Evolutionary conservation across 2,329 filamentous ascomycete species (phyloP).

Genomic region (Trichoderma polysporum): DNA sequence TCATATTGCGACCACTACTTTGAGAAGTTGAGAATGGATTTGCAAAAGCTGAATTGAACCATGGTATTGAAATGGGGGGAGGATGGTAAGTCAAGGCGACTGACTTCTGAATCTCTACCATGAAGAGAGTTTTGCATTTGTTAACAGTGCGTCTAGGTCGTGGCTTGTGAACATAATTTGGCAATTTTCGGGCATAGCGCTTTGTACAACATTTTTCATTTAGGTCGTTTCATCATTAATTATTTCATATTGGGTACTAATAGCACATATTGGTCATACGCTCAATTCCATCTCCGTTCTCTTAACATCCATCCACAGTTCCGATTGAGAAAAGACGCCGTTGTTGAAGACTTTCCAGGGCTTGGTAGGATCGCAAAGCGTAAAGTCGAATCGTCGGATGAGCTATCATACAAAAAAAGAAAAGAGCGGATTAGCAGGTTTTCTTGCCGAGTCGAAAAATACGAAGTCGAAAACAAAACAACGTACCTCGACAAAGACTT

Average conservation of each 20-base stretch:
- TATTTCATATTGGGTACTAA: neutral
- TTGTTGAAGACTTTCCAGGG: constrained; percentile 19
- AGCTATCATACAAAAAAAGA: neutral
- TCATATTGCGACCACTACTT: neutral
- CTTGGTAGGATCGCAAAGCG: constrained; percentile 3
- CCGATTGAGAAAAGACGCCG: neutral
- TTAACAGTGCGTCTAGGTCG: neutral
- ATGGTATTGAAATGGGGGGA: neutral
- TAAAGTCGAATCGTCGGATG: constrained; percentile 21
- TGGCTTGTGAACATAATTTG: neutral
- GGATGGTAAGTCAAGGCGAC: neutral
- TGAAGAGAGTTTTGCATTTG: neutral
- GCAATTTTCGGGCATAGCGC: neutral
- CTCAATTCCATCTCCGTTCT: neutral
- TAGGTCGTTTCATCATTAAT: neutral
- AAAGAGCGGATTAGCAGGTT: neutral
- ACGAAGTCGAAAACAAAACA: neutral
- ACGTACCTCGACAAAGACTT: constrained; percentile 37
- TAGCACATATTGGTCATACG: neutral
- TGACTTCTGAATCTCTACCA: neutral
- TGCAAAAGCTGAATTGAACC: neutral
- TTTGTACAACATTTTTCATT: neutral
- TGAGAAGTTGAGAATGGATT: neutral
- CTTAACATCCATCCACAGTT: neutral
- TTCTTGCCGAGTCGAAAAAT: neutral